These are phyloP conservation scores for Fusarium siculi DNA, from an alignment of 2,329 filamentous ascomycete species.

Conservation along the genomic window DNA sequence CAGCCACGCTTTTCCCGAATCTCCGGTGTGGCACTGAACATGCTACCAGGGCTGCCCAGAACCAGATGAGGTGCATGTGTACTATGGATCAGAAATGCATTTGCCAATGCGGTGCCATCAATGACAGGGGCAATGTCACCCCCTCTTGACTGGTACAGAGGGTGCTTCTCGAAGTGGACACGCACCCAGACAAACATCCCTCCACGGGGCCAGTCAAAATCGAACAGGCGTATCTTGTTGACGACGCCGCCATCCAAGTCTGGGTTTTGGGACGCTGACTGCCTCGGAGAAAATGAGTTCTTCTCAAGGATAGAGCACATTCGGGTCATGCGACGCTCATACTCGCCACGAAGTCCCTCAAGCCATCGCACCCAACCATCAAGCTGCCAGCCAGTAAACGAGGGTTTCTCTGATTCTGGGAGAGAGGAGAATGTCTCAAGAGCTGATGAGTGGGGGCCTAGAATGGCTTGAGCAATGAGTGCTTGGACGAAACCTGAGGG, in stretches of 20 bases:
- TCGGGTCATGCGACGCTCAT: slow-evolving; percentile 83
- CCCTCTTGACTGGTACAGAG: slow-evolving; percentile 63
- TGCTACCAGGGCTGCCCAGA: slow-evolving; percentile 74
- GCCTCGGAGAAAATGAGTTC: slow-evolving; percentile 72
- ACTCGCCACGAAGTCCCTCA: slow-evolving; percentile 82
- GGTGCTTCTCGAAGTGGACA: slow-evolving; percentile 77
- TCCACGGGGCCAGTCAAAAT: slow-evolving; percentile 82
- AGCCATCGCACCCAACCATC: slow-evolving; percentile 94
- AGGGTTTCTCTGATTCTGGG: slow-evolving; percentile 58
- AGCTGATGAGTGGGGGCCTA: slow-evolving; percentile 69
- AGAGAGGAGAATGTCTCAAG: slow-evolving; percentile 56
- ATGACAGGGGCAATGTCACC: slow-evolving; percentile 53
- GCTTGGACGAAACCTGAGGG: slow-evolving; percentile 91
- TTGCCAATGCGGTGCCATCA: slow-evolving; percentile 65
- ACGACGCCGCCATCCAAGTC: slow-evolving; percentile 78
- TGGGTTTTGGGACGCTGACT: slow-evolving; percentile 60
- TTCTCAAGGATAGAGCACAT: slow-evolving; percentile 82
- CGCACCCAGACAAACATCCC: slow-evolving; percentile 94
- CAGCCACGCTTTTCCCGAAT: slow-evolving; percentile 70
- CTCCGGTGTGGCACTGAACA: slow-evolving; percentile 76
- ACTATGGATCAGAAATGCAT: slow-evolving; percentile 76
- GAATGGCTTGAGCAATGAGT: slow-evolving; percentile 80
- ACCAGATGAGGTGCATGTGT: slow-evolving; percentile 76
- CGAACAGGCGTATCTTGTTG: slow-evolving; percentile 77
- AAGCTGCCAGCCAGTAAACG: slow-evolving; percentile 75